A percentile compares a stretch with the other conserved stretches of the same genome.
Conservation (phyloP, 1,139 yeast genomes). For the Starmera stellimalicola region DNA sequence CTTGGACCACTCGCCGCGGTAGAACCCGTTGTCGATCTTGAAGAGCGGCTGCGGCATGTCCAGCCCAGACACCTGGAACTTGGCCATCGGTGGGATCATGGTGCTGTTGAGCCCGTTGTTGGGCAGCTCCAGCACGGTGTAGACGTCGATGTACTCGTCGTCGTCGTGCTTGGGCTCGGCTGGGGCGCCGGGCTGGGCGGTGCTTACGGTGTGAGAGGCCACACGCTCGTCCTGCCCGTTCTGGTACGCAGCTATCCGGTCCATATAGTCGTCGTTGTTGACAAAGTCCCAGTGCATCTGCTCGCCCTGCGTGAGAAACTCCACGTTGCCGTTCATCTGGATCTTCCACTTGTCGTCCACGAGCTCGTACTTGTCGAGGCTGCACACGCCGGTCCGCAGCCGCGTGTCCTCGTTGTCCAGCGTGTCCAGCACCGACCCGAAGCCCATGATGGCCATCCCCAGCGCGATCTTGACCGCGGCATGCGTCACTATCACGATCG, state of each 20-base stretch:
- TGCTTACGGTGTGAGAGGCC: not conserved
- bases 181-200: not conserved
- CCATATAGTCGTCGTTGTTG: slow-evolving; percentile 15
- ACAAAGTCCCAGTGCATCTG: slow-evolving; percentile 85
- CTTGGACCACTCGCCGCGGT: slow-evolving; percentile 70
- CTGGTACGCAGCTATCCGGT: not conserved
- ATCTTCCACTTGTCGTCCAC: slow-evolving; percentile 40
- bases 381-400: slow-evolving; percentile 45
- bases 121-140: slow-evolving; percentile 35
- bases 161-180: slow-evolving; percentile 9
- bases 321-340: slow-evolving; percentile 58
- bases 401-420: slow-evolving; percentile 40
- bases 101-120: slow-evolving; percentile 21
- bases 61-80: slow-evolving; percentile 43
- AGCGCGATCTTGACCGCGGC: slow-evolving; percentile 80
- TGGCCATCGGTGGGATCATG: slow-evolving; percentile 24
- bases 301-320: slow-evolving; percentile 63
- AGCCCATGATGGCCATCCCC: slow-evolving; percentile 57
- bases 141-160: slow-evolving; percentile 27
- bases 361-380: slow-evolving; percentile 40
- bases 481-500: slow-evolving; percentile 60
- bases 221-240: not conserved
- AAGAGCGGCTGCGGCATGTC: slow-evolving; percentile 43
- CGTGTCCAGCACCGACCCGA: slow-evolving; percentile 34
- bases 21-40: slow-evolving; percentile 45